These are phyloP conservation scores for Naematelia encephala DNA, from an alignment of 768 basidiomycete genomes.

Conservation along the genomic window DNA sequence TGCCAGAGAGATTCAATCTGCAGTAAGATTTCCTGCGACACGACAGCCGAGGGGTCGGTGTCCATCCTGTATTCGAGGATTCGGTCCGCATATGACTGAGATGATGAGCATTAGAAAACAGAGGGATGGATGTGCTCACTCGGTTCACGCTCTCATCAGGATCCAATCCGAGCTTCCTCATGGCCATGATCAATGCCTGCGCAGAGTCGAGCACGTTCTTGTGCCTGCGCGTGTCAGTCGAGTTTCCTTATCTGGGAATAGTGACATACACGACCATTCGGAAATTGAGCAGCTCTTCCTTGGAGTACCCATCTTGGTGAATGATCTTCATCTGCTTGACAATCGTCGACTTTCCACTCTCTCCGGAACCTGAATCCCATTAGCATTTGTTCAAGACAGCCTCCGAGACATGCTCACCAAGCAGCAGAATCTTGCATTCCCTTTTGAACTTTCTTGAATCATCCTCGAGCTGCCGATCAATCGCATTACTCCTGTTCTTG, in stretches of 20 bases:
- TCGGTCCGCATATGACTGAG: constrained; percentile 51
- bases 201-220: background rate
- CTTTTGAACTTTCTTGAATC: constrained; percentile 74
- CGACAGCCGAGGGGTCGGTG: constrained; percentile 41
- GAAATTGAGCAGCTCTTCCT: constrained; percentile 71
- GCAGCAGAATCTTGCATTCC: constrained; percentile 86
- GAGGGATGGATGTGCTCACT: constrained; percentile 26
- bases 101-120: background rate
- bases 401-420: constrained; percentile 60
- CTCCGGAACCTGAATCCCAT: constrained; percentile 70
- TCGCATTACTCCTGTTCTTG: constrained; percentile 53
- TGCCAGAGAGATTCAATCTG: constrained; percentile 55
- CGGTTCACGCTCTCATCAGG: constrained; percentile 67
- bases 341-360: constrained; percentile 91
- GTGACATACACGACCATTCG: constrained; percentile 69
- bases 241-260: too few species aligned
- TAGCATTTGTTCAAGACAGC: background rate
- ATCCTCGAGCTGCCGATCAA: constrained; percentile 81
- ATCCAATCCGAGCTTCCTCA: constrained; percentile 80
- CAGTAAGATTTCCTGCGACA: constrained; percentile 51
- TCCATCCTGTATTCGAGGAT: constrained; percentile 55
- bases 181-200: constrained; percentile 69
- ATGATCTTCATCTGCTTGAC: constrained; percentile 99
- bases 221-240: background rate
- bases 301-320: constrained; percentile 83